Evolutionary conservation across 805 yeast genomes (phyloP).

Genomic region (Brettanomyces custersianus): DNA sequence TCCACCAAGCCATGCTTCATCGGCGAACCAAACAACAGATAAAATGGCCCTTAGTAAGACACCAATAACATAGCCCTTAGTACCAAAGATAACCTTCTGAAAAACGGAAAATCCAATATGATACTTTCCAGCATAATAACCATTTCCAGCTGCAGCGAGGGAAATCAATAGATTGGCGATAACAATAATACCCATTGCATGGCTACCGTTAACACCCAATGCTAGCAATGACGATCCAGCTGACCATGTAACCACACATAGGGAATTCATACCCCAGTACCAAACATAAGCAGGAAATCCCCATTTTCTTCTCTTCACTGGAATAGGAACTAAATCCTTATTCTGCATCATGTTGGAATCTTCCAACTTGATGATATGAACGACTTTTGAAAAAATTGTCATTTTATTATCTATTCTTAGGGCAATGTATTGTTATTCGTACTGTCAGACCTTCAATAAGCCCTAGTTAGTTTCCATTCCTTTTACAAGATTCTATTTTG

Average conservation of each 20-base stretch:
- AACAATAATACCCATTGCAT: slow-evolving; percentile 22
- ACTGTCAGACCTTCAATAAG: too few relatives aligned
- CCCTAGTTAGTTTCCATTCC: too few relatives aligned
- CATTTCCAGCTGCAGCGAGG: slow-evolving; percentile 33
- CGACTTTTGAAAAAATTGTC: not conserved
- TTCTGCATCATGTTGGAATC: slow-evolving; percentile 2
- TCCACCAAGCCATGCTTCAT: slow-evolving; percentile 39
- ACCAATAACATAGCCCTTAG: slow-evolving; percentile 33
- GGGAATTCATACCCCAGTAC: slow-evolving; percentile 1
- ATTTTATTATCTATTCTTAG: not conserved
- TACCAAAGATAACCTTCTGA: slow-evolving; percentile 35
- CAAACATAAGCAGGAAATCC: not conserved
- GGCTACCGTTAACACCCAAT: slow-evolving; percentile 20
- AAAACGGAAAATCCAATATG: slow-evolving; percentile 40
- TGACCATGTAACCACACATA: slow-evolving; percentile 22
- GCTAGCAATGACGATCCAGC: slow-evolving; percentile 36
- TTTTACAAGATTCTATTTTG: too few relatives aligned
- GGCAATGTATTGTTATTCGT: not conserved
- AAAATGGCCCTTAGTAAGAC: slow-evolving; percentile 33
- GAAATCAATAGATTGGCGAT: slow-evolving; percentile 37
- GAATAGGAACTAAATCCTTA: slow-evolving; percentile 2
- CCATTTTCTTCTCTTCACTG: slow-evolving; percentile 2
- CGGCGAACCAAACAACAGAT: slow-evolving; percentile 37
- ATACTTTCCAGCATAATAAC: slow-evolving; percentile 38
- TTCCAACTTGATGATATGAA: not conserved